Conservation (phyloP, 352 stramenopile genomes). For the Phytophthora europaea region DNA sequence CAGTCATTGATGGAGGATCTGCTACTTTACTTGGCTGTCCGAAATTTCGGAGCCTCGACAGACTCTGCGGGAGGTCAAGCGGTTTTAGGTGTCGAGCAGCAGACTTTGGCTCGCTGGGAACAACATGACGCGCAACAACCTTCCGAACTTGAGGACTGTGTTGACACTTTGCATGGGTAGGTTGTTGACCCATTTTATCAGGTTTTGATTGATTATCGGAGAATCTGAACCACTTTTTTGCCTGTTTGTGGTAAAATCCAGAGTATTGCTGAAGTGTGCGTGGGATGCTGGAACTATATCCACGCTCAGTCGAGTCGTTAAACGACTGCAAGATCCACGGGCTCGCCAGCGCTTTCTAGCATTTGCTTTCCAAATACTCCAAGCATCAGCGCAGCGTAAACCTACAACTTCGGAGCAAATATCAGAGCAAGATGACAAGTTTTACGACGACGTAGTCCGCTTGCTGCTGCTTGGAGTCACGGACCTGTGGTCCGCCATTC, state of each 20-base stretch:
- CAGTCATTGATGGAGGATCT: slow-evolving; percentile 47
- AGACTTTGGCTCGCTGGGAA: slow-evolving; percentile 20
- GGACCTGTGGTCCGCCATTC: slow-evolving; percentile 79
- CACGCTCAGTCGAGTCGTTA: slow-evolving; percentile 26
- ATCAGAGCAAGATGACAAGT: slow-evolving; percentile 20
- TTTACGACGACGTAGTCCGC: slow-evolving; percentile 35
- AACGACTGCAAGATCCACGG: slow-evolving; percentile 50
- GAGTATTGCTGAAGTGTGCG: slow-evolving; percentile 31
- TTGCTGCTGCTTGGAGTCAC: slow-evolving; percentile 62
- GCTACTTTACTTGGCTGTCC: slow-evolving; percentile 38
- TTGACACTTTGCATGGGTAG: slow-evolving; percentile 24
- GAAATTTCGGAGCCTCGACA: slow-evolving; percentile 14
- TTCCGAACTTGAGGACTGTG: slow-evolving; percentile 7
- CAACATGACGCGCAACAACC: slow-evolving; percentile 2
- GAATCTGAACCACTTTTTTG: background rate
- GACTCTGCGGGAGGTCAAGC: slow-evolving; percentile 10
- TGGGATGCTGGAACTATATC: slow-evolving; percentile 30
- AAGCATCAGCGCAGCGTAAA: background rate
- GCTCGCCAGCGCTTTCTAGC: slow-evolving; percentile 46
- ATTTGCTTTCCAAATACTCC: slow-evolving; percentile 46
- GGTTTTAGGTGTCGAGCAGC: slow-evolving; percentile 16
- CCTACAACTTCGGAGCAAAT: slow-evolving; percentile 4
- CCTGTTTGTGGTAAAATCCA: slow-evolving; percentile 9
- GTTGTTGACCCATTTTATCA: background rate
- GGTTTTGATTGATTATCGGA: background rate